Conservation (phyloP, 179 eudicot species). For the Beta macrorhiza region DNA sequence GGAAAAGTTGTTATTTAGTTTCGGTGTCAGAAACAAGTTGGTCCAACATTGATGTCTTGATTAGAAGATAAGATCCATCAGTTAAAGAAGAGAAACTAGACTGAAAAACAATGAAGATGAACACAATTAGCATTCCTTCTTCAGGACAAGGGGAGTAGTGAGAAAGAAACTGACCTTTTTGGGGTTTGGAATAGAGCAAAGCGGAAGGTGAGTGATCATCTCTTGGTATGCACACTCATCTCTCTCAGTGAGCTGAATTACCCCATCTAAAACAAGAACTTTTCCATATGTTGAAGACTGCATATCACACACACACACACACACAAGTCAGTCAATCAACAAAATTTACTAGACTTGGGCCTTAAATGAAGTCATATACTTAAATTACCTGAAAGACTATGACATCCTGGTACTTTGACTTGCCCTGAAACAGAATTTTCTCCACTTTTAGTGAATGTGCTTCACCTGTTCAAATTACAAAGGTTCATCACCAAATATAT, state of each 20-base stretch:
- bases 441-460: conserved; percentile 95
- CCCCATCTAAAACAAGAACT: conserved; percentile 77
- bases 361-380: background rate
- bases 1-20: background rate
- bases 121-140: background rate
- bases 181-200: conserved; percentile 86
- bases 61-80: background rate
- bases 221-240: conserved; percentile 98
- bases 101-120: background rate
- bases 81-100: background rate
- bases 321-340: conserved; percentile 11
- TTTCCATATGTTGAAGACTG: conserved; percentile 80
- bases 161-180: conserved; percentile 57
- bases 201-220: conserved; percentile 93
- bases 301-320: conserved; percentile 20
- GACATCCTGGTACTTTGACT: conserved; percentile 87
- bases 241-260: conserved; percentile 86
- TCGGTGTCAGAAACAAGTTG: background rate
- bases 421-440: conserved; percentile 74
- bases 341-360: background rate
- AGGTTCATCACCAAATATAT: background rate
- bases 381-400: conserved; percentile 77
- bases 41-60: background rate
- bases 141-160: background rate
- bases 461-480: conserved; percentile 51